Conservation (phyloP, 805 yeast species). For the Cyberlindnera euphorbiiphila region DNA sequence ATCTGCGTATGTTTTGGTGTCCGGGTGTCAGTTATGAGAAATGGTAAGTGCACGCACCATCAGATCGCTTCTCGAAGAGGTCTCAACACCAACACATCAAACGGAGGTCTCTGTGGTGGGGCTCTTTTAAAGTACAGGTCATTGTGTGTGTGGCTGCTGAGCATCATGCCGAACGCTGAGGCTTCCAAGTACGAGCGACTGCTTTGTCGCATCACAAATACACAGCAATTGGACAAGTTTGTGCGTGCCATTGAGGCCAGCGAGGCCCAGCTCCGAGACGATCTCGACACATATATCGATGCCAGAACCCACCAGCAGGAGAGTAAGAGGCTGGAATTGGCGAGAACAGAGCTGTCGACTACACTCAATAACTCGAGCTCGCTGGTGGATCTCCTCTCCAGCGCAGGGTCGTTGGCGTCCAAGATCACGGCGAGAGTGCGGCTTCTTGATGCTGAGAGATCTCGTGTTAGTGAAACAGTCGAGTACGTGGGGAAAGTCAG, state of each 20-base stretch:
- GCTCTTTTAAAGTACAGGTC: no score
- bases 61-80: no score
- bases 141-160: no score
- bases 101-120: no score
- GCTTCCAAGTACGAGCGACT: conserved; percentile 21
- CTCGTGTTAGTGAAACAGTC: conserved; percentile 57
- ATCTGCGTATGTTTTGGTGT: no score
- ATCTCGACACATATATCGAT: conserved; percentile 25
- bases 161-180: no score
- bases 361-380: conserved; percentile 55
- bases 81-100: no score
- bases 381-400: conserved; percentile 48
- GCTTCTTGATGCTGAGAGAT: conserved; percentile 64
- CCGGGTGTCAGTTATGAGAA: no score
- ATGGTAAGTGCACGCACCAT: no score
- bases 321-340: conserved; percentile 49
- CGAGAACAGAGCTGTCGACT: conserved; percentile 59
- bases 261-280: conserved; percentile 22
- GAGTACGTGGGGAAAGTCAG: conserved; percentile 64
- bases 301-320: conserved; percentile 26
- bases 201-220: conserved; percentile 22
- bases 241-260: conserved; percentile 24
- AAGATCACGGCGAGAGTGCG: conserved; percentile 67
- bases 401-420: conserved; percentile 62
- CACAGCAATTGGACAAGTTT: conserved; percentile 25